Evolutionary conservation across 257 asterid genomes (phyloP), one percentile per base, ranked within the genome.

Genomic region (Gardenia jasminoides): DNA sequence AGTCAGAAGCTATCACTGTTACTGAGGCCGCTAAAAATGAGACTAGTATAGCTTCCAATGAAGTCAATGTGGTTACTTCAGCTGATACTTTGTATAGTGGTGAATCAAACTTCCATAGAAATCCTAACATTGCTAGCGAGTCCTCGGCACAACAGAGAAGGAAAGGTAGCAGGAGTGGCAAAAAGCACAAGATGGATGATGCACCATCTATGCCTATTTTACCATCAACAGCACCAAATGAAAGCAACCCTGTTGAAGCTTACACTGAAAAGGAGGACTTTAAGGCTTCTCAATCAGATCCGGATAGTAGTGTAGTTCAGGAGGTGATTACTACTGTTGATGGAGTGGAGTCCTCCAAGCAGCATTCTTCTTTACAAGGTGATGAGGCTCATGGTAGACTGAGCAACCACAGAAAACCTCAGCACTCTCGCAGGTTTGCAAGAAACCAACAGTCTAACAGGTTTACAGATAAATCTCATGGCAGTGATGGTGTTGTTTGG

Each of bases 401-500:
- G 56, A 73, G 76, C 79, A 87, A 78, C 82, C 94, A 86, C 72
- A 84, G 85, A 90, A 96, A 88, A 84, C 82, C 90, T 76, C 96
- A 91, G 80, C 86, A 85, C 31, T 74, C 87, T 46, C 96, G 95
- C 79, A 90, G 89, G 82, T 75, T 82, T 72, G 83, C 89, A 19
- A 88, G 92, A 86, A 87, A 76, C 76, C 97, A 90, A 78, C 99
- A 78, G 82, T 82, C 85, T 75, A 89, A 87, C 83, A 86, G 89
- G 81, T 84, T 79, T 61, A n/a, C 54, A 50, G 98, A 92, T 76
- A 93, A 91, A 84, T 88, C 62, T 80, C 92, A 86, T 65, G 82
- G 88, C 50, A 84, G 74, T 81, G 98, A 90, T 83, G 75, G 89
- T 79, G 97, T 88, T 80, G 79, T 93, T 69, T 96, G 99, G 99